Percentiles rank a stretch among this genome's conserved stretches.
phyloP scores from a whole-genome alignment of 1,284 basidiomycete species.

The Blastosporella zonata region DNA sequence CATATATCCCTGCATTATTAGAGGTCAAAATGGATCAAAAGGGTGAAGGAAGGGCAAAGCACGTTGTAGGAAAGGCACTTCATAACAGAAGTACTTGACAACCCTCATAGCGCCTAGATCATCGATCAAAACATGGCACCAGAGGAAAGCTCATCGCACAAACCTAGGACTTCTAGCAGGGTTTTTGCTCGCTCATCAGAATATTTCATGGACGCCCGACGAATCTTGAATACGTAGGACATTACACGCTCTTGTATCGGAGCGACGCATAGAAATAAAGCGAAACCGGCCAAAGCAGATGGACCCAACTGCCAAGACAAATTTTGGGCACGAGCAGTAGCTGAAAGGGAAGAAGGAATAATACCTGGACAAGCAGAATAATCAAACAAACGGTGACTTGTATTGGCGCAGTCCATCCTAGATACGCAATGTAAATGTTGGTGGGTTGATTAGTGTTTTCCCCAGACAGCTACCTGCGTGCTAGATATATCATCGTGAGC shows the following conservation, averaged over 20 bases:
- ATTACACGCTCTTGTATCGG: conserved; percentile 74
- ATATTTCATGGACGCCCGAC: conserved; percentile 62
- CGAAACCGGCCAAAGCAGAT: conserved; percentile 76
- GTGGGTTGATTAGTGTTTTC: neutral
- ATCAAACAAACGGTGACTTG: conserved; percentile 62
- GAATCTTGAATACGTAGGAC: conserved; percentile 61
- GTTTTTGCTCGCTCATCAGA: conserved; percentile 71
- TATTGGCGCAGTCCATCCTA: conserved; percentile 68
- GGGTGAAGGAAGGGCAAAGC: conserved; percentile 20
- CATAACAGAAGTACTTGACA: conserved; percentile 77
- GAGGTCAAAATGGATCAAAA: conserved; percentile 2
- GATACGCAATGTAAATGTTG: conserved; percentile 17
- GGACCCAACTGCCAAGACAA: conserved; percentile 56
- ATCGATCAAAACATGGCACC: neutral
- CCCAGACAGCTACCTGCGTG: conserved; percentile 37
- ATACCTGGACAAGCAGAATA: conserved; percentile 57
- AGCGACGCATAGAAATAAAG: conserved; percentile 64
- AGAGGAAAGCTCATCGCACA: conserved; percentile 2
- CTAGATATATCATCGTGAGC: conserved; percentile 21
- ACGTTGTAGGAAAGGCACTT: conserved; percentile 63
- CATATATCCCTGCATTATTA: conserved; percentile 44
- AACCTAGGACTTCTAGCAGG: conserved; percentile 63
- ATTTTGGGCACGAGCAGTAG: neutral
- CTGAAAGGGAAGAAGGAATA: conserved; percentile 8
- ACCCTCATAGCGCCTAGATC: conserved; percentile 61